Percentiles rank a stretch among this genome's conserved stretches.
phyloP scores from a whole-genome alignment of 495 filamentous ascomycete species.

The Penicillium arizonense region DNA sequence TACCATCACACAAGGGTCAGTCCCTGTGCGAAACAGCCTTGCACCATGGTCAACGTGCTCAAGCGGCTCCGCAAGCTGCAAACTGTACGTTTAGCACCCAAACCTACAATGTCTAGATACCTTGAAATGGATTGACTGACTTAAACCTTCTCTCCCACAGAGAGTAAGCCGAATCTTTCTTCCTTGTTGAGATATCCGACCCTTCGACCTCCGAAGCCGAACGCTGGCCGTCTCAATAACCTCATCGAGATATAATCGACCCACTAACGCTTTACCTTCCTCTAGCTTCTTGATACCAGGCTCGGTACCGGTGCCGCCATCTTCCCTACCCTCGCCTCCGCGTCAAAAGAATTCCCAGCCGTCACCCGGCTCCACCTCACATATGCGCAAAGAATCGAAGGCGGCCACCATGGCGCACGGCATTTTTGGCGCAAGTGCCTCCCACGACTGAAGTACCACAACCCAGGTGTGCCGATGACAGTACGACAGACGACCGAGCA shows the following conservation, averaged over 20 bases:
- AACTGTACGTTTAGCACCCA: conserved; percentile 56
- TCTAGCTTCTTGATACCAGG: conserved; percentile 67
- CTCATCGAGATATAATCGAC: neutral
- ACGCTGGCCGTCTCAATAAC: neutral
- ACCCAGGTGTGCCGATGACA: conserved; percentile 79
- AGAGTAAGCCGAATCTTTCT: conserved; percentile 31
- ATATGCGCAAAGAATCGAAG: conserved; percentile 61
- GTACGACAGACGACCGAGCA: conserved; percentile 64
- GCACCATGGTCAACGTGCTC: conserved; percentile 72
- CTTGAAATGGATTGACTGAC: conserved; percentile 4
- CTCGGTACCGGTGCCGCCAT: conserved; percentile 79
- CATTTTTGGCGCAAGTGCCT: conserved; percentile 88
- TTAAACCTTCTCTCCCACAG: conserved; percentile 11
- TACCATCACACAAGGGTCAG: conserved; percentile 13
- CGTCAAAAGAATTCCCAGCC: conserved; percentile 50
- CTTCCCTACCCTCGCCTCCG: conserved; percentile 54
- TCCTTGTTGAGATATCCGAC: conserved; percentile 12
- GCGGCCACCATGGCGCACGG: conserved; percentile 72
- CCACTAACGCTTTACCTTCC: neutral
- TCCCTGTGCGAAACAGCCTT: conserved; percentile 21
- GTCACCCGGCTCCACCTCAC: conserved; percentile 82
- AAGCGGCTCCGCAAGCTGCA: conserved; percentile 77
- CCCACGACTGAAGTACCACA: conserved; percentile 89
- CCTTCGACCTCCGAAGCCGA: conserved; percentile 1
- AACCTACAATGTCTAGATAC: neutral